Evolutionary conservation across 2,329 filamentous ascomycete genomes (phyloP), one percentile per base, ranked within the genome.

Genomic region (Apiospora saccharicola): DNA sequence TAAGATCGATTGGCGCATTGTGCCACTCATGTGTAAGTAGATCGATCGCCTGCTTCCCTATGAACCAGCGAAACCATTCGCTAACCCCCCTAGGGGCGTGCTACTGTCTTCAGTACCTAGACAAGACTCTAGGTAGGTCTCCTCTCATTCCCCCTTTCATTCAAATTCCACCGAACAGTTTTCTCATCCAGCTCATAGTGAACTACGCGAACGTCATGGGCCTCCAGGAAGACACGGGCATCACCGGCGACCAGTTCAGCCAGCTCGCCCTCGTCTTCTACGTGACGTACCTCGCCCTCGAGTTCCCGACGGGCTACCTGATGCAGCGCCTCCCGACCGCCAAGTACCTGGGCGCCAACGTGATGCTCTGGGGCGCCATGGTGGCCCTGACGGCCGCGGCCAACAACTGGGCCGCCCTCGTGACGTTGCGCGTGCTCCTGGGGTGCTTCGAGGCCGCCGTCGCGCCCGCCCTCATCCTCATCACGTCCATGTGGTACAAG

Each of bases 401-500:
- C 67, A 84, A 85, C 74, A 87, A 85, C 73, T 89, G 86, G 75
- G 83, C 82, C 2, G 84, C 85, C 0, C 79, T 90, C 16, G 83
- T 87, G 5, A 81, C 84, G 10, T 84, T 86, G 1, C 83, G 88
- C 8, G 83, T 88, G 16, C 77, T 90, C 0, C 81, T 90, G 0
- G 88, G 88, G 19, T 83, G 83, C 61, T 88, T 89, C 72, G 89
- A 90, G 76, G 82, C 85, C 16, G 86, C 85, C 10, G 85, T 90
- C 13, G 85, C 86, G 0, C 88, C 88, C 0, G 85, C 85, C 26
- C 83, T 90, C 70, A 87, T 89, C 53, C 82, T 89, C 19, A 85
- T 90, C 71, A 89, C 87, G 0, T 83, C 83, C 4, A 87, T 87
- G 82, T 89, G 86, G 86, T 88, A 88, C 72, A 87, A 85, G 73